Percentiles rank a stretch among this genome's conserved stretches.
Conservation (phyloP, 2,329 filamentous ascomycete species). For the Colletotrichum sublineola region DNA sequence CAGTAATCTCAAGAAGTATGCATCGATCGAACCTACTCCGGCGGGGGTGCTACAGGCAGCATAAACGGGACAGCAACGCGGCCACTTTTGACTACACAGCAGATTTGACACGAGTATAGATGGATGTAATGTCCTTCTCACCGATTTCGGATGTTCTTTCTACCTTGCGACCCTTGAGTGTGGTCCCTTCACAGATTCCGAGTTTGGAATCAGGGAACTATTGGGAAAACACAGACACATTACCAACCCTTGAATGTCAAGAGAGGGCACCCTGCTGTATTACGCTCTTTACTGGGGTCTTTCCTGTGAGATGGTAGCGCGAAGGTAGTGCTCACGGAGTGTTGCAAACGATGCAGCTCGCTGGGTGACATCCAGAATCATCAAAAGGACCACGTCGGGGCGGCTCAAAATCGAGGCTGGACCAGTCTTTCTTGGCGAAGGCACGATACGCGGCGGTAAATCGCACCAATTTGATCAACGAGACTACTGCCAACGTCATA, state of each 20-base stretch:
- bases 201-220: no score
- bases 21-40: not conserved
- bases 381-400: not conserved
- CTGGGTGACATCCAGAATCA: constrained; percentile 25
- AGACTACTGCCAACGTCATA: not conserved
- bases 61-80: not conserved
- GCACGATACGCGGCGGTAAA: not conserved
- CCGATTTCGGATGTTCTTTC: not conserved
- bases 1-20: not conserved
- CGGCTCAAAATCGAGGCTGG: constrained; percentile 1
- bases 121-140: not conserved
- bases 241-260: no score
- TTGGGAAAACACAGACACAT: no score
- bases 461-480: constrained; percentile 4
- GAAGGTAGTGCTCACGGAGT: not conserved
- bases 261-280: not conserved
- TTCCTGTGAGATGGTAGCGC: constrained; percentile 14
- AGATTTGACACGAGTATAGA: not conserved
- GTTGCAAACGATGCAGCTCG: constrained; percentile 24
- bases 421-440: constrained; percentile 8
- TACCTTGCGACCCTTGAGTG: not conserved
- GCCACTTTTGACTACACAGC: not conserved
- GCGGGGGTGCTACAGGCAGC: no score
- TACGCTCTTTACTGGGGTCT: not conserved
- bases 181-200: not conserved